A percentile compares a stretch with the other conserved stretches of the same genome.
Evolutionary conservation across 1,284 basidiomycete species (phyloP).

Genomic region (Wallemia ichthyophaga): DNA sequence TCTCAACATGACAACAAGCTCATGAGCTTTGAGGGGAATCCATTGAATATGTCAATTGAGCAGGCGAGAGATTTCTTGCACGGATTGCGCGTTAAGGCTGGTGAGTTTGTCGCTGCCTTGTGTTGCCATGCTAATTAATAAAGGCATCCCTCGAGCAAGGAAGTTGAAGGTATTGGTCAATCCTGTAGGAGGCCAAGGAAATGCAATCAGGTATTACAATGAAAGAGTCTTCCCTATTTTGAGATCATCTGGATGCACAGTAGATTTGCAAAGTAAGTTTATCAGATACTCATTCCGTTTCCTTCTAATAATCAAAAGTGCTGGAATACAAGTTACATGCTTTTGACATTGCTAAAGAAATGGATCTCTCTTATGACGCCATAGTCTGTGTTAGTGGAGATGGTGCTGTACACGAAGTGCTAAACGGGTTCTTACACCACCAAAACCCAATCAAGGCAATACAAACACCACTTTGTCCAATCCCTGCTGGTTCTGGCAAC

Average conservation of each 20-base stretch:
- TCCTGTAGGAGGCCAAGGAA: constrained; percentile 59
- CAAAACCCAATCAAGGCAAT: constrained; percentile 38
- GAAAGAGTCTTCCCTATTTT: constrained; percentile 48
- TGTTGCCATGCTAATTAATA: background rate
- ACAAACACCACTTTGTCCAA: constrained; percentile 42
- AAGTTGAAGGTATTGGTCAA: constrained; percentile 50
- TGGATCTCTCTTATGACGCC: constrained; percentile 28
- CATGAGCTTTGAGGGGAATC: constrained; percentile 14
- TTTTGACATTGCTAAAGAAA: constrained; percentile 29
- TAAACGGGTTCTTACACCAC: constrained; percentile 64
- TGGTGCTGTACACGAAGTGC: constrained; percentile 61
- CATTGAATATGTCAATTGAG: constrained; percentile 26
- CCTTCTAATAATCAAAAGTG: constrained; percentile 19
- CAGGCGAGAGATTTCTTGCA: constrained; percentile 27
- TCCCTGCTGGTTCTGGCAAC: constrained; percentile 42
- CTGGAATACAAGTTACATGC: constrained; percentile 47
- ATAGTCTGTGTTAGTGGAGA: constrained; percentile 67
- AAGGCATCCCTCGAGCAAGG: constrained; percentile 24
- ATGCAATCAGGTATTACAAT: constrained; percentile 29
- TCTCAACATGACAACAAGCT: constrained; percentile 4
- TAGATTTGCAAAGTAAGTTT: constrained; percentile 30
- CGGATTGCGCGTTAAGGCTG: constrained; percentile 12
- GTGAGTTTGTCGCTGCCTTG: background rate
- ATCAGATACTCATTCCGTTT: constrained; percentile 2
- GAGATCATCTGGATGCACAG: constrained; percentile 34